Percentiles rank a stretch among this genome's conserved stretches.
phyloP scores from a whole-genome alignment of 2,329 filamentous ascomycete genomes.

The Epichloe sylvatica region DNA sequence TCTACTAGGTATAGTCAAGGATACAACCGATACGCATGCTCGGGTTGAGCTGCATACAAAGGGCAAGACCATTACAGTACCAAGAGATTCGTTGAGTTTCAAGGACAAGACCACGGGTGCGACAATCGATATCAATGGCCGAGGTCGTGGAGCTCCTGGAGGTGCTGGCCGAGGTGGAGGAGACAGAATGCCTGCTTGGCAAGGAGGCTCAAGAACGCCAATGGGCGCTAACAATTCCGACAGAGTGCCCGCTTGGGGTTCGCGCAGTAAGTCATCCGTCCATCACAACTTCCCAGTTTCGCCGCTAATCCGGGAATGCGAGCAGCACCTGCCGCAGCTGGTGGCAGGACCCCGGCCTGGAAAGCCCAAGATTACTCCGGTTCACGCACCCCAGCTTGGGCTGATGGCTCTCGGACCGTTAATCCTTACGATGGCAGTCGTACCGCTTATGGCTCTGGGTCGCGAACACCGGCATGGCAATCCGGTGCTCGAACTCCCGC shows the following conservation, averaged over 20 bases:
- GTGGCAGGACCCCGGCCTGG: slow-evolving; percentile 51
- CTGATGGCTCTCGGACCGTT: slow-evolving; percentile 51
- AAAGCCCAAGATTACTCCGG: slow-evolving; percentile 38
- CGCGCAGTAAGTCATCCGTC: slow-evolving; percentile 43
- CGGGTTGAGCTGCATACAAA: slow-evolving; percentile 91
- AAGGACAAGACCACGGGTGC: slow-evolving; percentile 73
- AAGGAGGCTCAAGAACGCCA: slow-evolving; percentile 54
- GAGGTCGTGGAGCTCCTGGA: slow-evolving; percentile 32
- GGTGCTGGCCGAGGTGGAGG: slow-evolving; percentile 32
- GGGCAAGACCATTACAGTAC: slow-evolving; percentile 76
- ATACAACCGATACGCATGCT: slow-evolving; percentile 73
- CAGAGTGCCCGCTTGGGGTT: slow-evolving; percentile 65
- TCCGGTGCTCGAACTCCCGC: slow-evolving; percentile 62
- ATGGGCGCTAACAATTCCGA: slow-evolving; percentile 45
- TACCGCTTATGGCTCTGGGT: slow-evolving; percentile 63
- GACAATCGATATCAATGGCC: slow-evolving; percentile 54
- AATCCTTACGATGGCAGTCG: slow-evolving; percentile 61
- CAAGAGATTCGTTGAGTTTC: slow-evolving; percentile 68
- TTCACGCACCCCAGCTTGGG: slow-evolving; percentile 57
- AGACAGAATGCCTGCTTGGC: slow-evolving; percentile 41
- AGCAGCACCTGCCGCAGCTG: slow-evolving; percentile 37
- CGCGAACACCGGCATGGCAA: slow-evolving; percentile 64
- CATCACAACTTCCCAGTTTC: neutral
- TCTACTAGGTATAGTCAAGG: slow-evolving; percentile 86
- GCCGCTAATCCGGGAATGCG: neutral